Base-by-base conservation (phyloP, 176 grass and related monocot genomes). In the Thalia dealbata region DNA sequence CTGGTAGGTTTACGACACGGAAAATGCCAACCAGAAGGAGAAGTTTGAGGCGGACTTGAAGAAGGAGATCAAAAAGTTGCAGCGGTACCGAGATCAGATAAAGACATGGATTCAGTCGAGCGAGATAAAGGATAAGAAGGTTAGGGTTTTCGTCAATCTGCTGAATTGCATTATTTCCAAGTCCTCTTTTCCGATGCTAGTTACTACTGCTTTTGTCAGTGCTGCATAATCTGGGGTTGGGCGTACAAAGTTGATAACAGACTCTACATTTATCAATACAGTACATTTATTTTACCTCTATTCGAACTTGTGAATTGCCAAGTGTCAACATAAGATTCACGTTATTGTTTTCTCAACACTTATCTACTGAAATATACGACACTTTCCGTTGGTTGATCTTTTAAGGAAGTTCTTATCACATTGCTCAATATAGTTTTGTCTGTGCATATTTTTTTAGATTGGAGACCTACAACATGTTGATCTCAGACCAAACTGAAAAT, bases 121-220 rank as follows among this genome's bases (percentile, higher is more conserved):
- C 75, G 95, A 99, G 76, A 99, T 99, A 79, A 99, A 99, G 87
- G 95, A 99, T 72, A 99, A 99, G 80, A 99, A 99, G 90, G 95
- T 93, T 43, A 80, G 73, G 8, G 27, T 38, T 15, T 27, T 21
- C 19, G 41, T 42, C 70, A 5, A 18, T 21, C 23, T 14, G 19
- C 7, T 21, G 70, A 0, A 28, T 24, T 48, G 38, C 13, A 46
- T 70, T 46, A 10, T 45, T 10, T 25, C 13, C 16, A 21, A 30
- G 19, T 1, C 14, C 10, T 10, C 50, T 14, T 46, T 12, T 3
- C 25, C 59, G 59, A 61, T 61, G 21, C 54, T 58, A 58, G 54
- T 58, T n/a, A 16, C 19, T 58, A 16, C 19, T 58, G 54, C 21
- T 19, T 58, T 58, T n/a, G 18, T 58, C 21, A 14, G 16, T 58